Base-by-base conservation (phyloP, 2,329 filamentous ascomycete genomes). In the Claviceps humidiphila region DNA sequence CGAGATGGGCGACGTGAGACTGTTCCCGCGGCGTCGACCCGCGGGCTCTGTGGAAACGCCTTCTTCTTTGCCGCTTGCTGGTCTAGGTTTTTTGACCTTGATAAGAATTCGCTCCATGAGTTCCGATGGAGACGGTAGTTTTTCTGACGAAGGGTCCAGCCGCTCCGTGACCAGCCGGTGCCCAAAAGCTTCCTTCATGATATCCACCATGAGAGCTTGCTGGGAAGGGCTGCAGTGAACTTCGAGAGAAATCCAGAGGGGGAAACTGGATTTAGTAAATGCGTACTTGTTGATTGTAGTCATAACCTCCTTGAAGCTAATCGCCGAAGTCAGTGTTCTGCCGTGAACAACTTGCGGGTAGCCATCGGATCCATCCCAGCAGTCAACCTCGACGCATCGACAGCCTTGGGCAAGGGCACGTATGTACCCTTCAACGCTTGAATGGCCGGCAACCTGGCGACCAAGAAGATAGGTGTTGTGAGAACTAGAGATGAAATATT, bases 401-500 rank as follows among this genome's bases (percentile, higher is more conserved):
- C 93, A 98, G 8, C 90, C 90, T 55, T 87, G 85, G 57, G 87
- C 83, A 6, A 98, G 77, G 3, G 90, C 88, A 8, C 83, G 82
- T 60, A 97, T 94, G 69, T 98, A 98, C 44, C 89, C 89, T 67
- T 98, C 93, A 2, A 94, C 87, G 63, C 90, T 97, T 2, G 93
- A 96, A 45, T 87, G 80, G 30, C 91, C 91, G 11, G 83, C 85
- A 2, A 97, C 84, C 66, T 98, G 93, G 51, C 90, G 84, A 14
- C 93, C 93, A 4, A 94, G 75, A 1, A 98, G 82, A 63, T 98
- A 98, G 0, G 93, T 98, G 68, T 98, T 98, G 74, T 98, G 93
- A 1, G 93, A 97, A 71, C 90, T 96, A 1, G 91, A 97, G 58
- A 98, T 93, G 72, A 89, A 96, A 68, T 98, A 98, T 64, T 97